These are phyloP conservation scores for Exophiala aquamarina DNA, from an alignment of 2,329 filamentous ascomycete species.

Conservation along the genomic window DNA sequence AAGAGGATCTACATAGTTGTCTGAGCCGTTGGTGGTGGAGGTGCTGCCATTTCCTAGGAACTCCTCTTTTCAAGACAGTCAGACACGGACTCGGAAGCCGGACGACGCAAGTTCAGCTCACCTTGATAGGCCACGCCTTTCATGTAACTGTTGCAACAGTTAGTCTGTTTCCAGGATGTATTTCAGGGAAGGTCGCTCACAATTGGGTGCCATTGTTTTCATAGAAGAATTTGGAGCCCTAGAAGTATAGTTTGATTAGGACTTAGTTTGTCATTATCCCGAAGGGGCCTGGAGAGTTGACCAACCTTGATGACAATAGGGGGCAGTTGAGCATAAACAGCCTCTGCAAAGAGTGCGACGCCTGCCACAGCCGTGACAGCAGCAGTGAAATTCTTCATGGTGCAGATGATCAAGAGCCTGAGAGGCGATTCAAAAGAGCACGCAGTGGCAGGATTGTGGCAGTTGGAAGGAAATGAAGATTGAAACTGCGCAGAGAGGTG, in stretches of 20 bases:
- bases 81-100: constrained; percentile 7
- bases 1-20: constrained; percentile 77
- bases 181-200: constrained; percentile 39
- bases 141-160: constrained; percentile 64
- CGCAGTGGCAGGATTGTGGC: not conserved
- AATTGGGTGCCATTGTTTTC: constrained; percentile 75
- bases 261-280: not conserved
- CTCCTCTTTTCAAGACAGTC: constrained; percentile 53
- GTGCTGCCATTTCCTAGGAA: constrained; percentile 46
- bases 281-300: constrained; percentile 5
- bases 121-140: constrained; percentile 92
- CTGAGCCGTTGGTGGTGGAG: constrained; percentile 38
- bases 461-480: constrained; percentile 9
- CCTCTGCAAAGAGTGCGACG: constrained; percentile 26
- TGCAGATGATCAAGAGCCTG: constrained; percentile 14
- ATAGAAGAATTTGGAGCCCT: constrained; percentile 88
- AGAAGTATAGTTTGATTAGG: constrained; percentile 27
- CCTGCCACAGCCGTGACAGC: constrained; percentile 23
- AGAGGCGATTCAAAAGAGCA: constrained; percentile 6
- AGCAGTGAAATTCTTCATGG: constrained; percentile 29
- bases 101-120: constrained; percentile 15
- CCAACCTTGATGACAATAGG: constrained; percentile 64
- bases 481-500: not conserved
- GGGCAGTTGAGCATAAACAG: constrained; percentile 47
- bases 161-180: too few species aligned